phyloP scores from a whole-genome alignment of 1,284 basidiomycete genomes.

The Malassezia sp. region DNA sequence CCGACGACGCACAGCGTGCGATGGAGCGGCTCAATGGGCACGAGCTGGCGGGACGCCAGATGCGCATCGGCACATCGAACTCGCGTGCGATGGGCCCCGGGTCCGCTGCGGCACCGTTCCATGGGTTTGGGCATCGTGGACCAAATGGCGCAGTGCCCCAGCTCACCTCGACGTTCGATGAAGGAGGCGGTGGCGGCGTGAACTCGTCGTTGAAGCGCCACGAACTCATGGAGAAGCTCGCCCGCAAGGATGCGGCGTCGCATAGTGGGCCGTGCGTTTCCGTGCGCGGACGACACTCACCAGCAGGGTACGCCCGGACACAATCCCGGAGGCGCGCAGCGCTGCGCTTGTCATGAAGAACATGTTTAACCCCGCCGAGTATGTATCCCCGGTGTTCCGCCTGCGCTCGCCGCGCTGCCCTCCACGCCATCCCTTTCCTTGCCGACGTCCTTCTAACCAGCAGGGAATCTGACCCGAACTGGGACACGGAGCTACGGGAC shows the following conservation, averaged over 20 bases:
- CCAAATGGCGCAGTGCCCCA: neutral
- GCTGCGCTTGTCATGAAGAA: slow-evolving; percentile 60
- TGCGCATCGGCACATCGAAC: slow-evolving; percentile 32
- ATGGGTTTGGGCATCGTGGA: neutral
- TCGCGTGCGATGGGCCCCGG: neutral
- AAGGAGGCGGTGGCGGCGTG: slow-evolving; percentile 39
- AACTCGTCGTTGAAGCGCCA: slow-evolving; percentile 29
- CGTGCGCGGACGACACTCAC: neutral
- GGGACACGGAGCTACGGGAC: slow-evolving; percentile 89
- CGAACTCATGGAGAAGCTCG: slow-evolving; percentile 44
- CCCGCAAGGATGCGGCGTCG: slow-evolving; percentile 21
- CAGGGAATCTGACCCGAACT: slow-evolving; percentile 77
- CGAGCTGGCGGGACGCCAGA: slow-evolving; percentile 78
- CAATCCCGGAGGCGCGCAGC: slow-evolving; percentile 61
- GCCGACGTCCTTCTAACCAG: neutral
- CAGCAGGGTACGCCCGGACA: slow-evolving; percentile 49
- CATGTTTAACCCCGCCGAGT: slow-evolving; percentile 89
- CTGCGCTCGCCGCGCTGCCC: too few species aligned
- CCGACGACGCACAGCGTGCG: slow-evolving; percentile 86
- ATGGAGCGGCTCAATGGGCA: slow-evolving; percentile 97
- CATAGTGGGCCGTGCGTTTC: neutral
- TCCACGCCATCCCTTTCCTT: too few species aligned
- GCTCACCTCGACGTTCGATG: slow-evolving; percentile 33
- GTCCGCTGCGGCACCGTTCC: slow-evolving; percentile 6
- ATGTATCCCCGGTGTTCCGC: too few species aligned